A percentile compares a stretch with the other conserved stretches of the same genome.
These are phyloP conservation scores for Paecilomyces sp. DNA, from an alignment of 2,329 filamentous ascomycete genomes.

Conservation along the genomic window DNA sequence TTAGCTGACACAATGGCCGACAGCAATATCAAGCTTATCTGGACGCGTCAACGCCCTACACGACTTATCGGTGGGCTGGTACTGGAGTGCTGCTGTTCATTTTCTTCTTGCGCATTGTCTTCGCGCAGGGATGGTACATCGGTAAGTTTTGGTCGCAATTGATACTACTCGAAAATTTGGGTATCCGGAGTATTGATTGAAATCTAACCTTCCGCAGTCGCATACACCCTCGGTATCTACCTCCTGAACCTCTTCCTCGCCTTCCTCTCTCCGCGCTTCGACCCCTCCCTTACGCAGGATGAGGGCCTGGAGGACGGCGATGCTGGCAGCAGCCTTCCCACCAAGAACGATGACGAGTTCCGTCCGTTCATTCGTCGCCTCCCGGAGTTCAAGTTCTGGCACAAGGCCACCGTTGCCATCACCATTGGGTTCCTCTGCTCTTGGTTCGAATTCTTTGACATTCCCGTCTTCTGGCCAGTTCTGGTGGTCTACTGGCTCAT, in stretches of 20 bases:
- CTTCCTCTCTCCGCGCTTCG: constrained; percentile 97
- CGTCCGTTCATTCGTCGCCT: constrained; percentile 91
- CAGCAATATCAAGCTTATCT: constrained; percentile 92
- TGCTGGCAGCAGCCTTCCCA: constrained; percentile 67
- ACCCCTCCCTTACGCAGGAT: constrained; percentile 90
- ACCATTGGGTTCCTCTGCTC: constrained; percentile 76
- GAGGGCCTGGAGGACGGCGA: constrained; percentile 94
- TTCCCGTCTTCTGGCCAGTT: constrained; percentile 98
- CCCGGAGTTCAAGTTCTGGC: constrained; percentile 99
- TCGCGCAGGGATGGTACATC: constrained; percentile 98
- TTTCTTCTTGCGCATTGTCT: constrained; percentile 83
- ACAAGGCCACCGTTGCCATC: constrained; percentile 84
- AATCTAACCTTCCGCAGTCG: constrained; percentile 51
- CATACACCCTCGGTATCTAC: constrained; percentile 97
- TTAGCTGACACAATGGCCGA: constrained; percentile 6
- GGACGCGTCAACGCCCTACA: constrained; percentile 86
- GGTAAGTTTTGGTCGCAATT: constrained; percentile 49
- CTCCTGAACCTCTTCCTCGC: constrained; percentile 98
- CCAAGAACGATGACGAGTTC: constrained; percentile 96
- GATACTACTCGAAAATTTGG: neutral
- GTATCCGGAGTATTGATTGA: neutral
- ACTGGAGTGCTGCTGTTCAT: constrained; percentile 68
- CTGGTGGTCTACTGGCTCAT: constrained; percentile 99
- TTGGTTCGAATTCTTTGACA: constrained; percentile 90
- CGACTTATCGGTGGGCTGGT: constrained; percentile 81